These are phyloP conservation scores for Brassica cretica DNA, from an alignment of 345 rosid species.

Conservation along the genomic window DNA sequence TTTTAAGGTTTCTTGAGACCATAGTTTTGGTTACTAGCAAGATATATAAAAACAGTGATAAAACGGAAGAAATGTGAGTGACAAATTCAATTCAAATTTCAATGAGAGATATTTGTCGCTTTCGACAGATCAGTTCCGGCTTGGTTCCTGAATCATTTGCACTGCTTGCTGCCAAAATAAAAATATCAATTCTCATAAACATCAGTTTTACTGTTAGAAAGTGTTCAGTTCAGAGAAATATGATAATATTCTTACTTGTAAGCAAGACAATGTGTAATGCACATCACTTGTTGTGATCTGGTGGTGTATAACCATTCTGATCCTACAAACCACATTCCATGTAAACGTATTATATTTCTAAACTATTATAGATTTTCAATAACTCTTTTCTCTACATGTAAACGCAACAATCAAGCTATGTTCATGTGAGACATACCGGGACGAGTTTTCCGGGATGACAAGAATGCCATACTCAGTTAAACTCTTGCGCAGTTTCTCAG, in stretches of 20 bases:
- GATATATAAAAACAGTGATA: too few species aligned
- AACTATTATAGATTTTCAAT: too few species aligned
- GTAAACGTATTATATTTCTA: neutral
- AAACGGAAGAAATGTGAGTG: too few species aligned
- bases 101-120: too few species aligned
- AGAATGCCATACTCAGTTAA: constrained; percentile 70
- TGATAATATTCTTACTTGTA: constrained; percentile 49
- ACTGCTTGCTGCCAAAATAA: constrained; percentile 37
- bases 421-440: constrained; percentile 45
- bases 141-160: constrained; percentile 33
- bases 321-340: constrained; percentile 41
- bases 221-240: neutral
- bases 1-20: too few species aligned
- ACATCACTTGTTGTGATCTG: constrained; percentile 82
- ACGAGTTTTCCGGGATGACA: constrained; percentile 54
- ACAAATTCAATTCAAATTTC: too few species aligned
- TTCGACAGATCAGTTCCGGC: too few species aligned
- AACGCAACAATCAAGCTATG: neutral
- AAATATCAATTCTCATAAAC: neutral
- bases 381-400: neutral
- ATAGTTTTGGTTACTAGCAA: too few species aligned
- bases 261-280: constrained; percentile 68
- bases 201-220: neutral
- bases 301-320: constrained; percentile 80
- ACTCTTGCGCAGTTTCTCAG: constrained; percentile 56